Percentiles rank a stretch among this genome's conserved stretches.
Conservation (phyloP, 768 basidiomycete species). For the Leccinum sublutescens region DNA sequence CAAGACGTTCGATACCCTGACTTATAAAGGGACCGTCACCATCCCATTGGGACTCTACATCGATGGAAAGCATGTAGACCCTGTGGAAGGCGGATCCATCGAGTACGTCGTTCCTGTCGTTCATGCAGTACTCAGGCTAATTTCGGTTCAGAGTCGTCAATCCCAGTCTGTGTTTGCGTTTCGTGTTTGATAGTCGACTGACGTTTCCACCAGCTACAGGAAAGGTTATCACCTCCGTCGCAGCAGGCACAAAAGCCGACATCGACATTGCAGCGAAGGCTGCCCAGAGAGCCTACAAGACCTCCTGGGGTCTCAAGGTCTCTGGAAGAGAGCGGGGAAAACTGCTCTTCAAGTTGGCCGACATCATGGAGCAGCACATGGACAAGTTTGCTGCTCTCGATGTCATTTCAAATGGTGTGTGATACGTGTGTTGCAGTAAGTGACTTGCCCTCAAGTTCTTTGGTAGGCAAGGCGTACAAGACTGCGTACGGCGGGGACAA, state of each 20-base stretch:
- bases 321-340: slow-evolving; percentile 2
- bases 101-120: slow-evolving; percentile 45
- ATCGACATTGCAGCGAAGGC: slow-evolving; percentile 8
- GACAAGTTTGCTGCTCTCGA: slow-evolving; percentile 11
- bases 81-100: slow-evolving; percentile 51
- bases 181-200: neutral
- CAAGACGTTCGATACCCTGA: slow-evolving; percentile 51
- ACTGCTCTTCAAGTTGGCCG: slow-evolving; percentile 9
- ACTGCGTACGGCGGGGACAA: slow-evolving; percentile 1
- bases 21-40: slow-evolving; percentile 55
- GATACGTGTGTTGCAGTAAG: neutral
- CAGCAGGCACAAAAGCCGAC: slow-evolving; percentile 8
- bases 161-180: slow-evolving; percentile 37
- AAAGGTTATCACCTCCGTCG: slow-evolving; percentile 9
- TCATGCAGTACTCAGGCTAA: neutral
- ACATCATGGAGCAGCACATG: slow-evolving; percentile 8
- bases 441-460: neutral
- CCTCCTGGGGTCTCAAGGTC: slow-evolving; percentile 11
- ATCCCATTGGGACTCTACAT: slow-evolving; percentile 71
- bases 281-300: slow-evolving; percentile 4
- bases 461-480: slow-evolving; percentile 8
- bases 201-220: slow-evolving; percentile 23
- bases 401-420: slow-evolving; percentile 4
- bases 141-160: slow-evolving; percentile 48
- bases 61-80: slow-evolving; percentile 49